Evolutionary conservation across 2,329 filamentous ascomycete species (phyloP).

Genomic region (Fusarium chuoi): DNA sequence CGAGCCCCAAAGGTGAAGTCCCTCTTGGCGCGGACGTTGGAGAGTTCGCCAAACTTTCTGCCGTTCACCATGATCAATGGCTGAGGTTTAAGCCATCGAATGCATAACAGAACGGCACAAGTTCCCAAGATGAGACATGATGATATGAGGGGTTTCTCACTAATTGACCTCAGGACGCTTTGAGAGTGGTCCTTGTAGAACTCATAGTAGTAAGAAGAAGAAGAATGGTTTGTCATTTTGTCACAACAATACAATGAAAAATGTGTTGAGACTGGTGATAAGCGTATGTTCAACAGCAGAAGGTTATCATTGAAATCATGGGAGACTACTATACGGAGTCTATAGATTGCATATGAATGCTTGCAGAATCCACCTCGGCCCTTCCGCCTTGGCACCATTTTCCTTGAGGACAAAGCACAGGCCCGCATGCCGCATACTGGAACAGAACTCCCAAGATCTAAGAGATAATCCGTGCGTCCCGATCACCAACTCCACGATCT

Average conservation of each 20-base stretch:
- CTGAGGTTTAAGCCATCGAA: not conserved
- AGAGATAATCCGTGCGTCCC: rapidly evolving
- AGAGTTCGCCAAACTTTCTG: not conserved
- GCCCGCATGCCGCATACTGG: rapidly evolving
- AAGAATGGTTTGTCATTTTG: not conserved
- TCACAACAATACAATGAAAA: rapidly evolving
- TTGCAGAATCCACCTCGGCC: rapidly evolving
- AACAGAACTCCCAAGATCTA: rapidly evolving
- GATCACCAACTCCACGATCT: rapidly evolving
- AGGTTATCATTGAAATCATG: too few relatives aligned
- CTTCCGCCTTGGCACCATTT: too few relatives aligned
- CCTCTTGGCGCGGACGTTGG: not conserved
- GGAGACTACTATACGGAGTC: too few relatives aligned
- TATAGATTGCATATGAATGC: too few relatives aligned
- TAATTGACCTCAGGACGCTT: rapidly evolving
- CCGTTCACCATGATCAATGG: not conserved
- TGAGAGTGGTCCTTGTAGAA: not conserved
- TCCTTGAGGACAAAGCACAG: not conserved
- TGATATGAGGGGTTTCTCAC: not conserved
- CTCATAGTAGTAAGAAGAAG: too few relatives aligned
- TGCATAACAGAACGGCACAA: not conserved
- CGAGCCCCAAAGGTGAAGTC: not conserved
- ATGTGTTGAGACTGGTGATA: rapidly evolving
- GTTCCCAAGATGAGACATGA: not conserved
- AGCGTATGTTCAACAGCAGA: not conserved